These are phyloP conservation scores for Solanum gandarillasii DNA, from an alignment of 257 asterid genomes.

Conservation along the genomic window DNA sequence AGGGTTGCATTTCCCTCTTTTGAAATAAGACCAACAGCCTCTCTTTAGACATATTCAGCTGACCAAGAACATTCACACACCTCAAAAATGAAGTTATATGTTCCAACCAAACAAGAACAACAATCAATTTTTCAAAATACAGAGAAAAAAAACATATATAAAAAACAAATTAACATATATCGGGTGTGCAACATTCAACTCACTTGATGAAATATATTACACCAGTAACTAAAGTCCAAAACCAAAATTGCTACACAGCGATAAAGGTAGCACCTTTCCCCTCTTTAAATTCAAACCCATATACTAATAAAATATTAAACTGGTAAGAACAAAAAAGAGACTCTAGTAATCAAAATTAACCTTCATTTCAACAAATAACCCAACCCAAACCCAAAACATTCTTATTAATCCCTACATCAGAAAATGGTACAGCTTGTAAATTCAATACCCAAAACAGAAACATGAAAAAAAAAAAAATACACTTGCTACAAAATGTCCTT, in stretches of 20 bases:
- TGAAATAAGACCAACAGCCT: neutral
- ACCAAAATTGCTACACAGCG: neutral
- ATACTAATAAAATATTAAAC: neutral
- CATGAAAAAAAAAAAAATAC: neutral
- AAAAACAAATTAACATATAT: neutral
- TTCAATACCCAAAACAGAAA: neutral
- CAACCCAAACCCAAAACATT: neutral
- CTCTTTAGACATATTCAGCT: neutral
- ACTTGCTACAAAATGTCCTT: neutral
- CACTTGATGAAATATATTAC: neutral
- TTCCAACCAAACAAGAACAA: neutral
- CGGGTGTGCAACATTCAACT: neutral
- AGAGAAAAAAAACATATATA: neutral
- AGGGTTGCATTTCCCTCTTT: neutral
- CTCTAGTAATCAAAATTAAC: neutral
- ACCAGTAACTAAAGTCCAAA: neutral
- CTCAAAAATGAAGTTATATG: neutral
- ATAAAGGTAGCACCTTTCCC: neutral
- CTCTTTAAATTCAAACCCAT: neutral
- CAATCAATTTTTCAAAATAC: neutral
- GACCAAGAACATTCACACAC: neutral
- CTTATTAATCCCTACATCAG: neutral
- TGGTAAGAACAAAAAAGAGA: neutral
- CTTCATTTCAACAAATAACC: neutral
- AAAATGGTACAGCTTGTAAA: neutral